Evolutionary conservation across 1,284 basidiomycete species (phyloP).

Genomic region (Gomphus sp.): DNA sequence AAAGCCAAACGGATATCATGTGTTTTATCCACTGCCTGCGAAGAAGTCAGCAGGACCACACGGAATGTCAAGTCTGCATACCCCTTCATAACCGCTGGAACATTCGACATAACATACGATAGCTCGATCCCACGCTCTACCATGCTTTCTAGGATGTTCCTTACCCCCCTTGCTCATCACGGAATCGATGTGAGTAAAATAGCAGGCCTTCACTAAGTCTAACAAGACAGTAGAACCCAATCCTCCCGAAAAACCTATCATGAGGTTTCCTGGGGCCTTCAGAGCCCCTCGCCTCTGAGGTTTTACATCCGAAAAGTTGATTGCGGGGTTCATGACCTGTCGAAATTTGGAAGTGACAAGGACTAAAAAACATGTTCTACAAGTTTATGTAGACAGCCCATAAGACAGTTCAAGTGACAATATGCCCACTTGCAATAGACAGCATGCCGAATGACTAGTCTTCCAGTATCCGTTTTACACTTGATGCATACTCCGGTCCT

Average conservation of each 20-base stretch:
- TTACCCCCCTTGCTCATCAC: constrained; percentile 39
- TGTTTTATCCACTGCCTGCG: constrained; percentile 46
- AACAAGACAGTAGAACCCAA: constrained; percentile 62
- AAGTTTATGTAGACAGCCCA: neutral
- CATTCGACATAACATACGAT: constrained; percentile 63
- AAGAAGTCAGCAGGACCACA: constrained; percentile 14
- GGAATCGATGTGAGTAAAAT: constrained; percentile 31
- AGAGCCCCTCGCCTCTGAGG: constrained; percentile 19
- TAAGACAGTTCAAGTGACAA: neutral
- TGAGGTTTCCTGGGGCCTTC: constrained; percentile 56
- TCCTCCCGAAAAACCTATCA: constrained; percentile 66
- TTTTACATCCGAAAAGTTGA: constrained; percentile 47
- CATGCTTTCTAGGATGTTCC: constrained; percentile 51
- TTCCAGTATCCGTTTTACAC: constrained; percentile 56
- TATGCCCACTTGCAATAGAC: constrained; percentile 71
- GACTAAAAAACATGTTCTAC: constrained; percentile 59
- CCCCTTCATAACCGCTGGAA: constrained; percentile 50
- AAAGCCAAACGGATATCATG: constrained; percentile 41
- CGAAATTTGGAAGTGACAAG: constrained; percentile 57
- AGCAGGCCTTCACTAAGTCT: constrained; percentile 57
- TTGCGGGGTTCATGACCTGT: constrained; percentile 49
- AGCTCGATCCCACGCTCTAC: constrained; percentile 52
- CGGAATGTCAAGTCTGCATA: constrained; percentile 25
- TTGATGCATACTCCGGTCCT: constrained; percentile 56
- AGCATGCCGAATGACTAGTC: constrained; percentile 65